A percentile compares a stretch with the other conserved stretches of the same genome.
Conservation (phyloP, 495 filamentous ascomycete genomes). For the Neurospora sp. region DNA sequence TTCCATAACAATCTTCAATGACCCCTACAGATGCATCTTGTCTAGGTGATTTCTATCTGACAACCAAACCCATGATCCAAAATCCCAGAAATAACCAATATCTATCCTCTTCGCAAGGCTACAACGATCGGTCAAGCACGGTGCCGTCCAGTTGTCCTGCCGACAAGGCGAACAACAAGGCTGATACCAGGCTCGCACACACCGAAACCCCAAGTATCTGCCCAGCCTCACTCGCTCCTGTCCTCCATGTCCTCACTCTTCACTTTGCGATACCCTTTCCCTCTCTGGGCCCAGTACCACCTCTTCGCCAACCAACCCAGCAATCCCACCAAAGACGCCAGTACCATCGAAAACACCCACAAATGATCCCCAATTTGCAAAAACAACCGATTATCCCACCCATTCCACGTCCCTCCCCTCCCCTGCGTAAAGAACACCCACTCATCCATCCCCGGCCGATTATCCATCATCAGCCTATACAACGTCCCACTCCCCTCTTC, state of each 20-base stretch:
- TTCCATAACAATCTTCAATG: not conserved
- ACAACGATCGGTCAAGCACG: not conserved
- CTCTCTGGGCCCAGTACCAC: conserved; percentile 2
- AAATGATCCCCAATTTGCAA: conserved; percentile 27
- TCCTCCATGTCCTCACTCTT: not conserved
- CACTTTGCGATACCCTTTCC: conserved; percentile 1
- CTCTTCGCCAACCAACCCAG: conserved; percentile 5
- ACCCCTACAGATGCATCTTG: not conserved
- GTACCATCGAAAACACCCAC: conserved; percentile 27
- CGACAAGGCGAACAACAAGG: not conserved
- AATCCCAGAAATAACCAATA: not conserved
- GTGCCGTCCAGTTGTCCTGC: not conserved
- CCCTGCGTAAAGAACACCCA: conserved; percentile 35
- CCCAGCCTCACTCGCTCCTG: not conserved
- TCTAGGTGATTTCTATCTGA: not conserved
- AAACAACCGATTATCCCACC: conserved; percentile 30
- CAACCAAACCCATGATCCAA: not conserved
- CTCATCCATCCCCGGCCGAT: conserved; percentile 22
- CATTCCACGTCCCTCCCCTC: conserved; percentile 33
- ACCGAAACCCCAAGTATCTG: not conserved
- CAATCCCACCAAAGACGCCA: not conserved
- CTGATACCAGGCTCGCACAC: not conserved
- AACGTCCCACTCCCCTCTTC: conserved; percentile 12
- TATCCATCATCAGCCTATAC: conserved; percentile 35
- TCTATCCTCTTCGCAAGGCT: not conserved